Base-by-base conservation (phyloP, 1,139 yeast species). In the Saccharomyces hybrid region DNA sequence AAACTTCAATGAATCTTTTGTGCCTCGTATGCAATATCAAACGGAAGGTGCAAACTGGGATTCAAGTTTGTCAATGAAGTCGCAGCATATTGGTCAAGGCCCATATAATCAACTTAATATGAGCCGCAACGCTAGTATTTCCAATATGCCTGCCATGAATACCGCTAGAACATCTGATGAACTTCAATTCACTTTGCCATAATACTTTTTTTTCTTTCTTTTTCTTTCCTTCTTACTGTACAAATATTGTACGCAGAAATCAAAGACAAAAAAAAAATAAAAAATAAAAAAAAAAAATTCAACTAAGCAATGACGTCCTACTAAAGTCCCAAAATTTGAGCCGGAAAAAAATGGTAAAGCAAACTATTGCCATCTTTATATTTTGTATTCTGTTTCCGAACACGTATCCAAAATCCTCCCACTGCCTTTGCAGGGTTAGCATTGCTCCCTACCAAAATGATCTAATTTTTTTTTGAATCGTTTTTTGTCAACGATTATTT, bases 81-180 rank as follows among this genome's bases (percentile, higher is more conserved):
- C 44, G 3, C 44, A 38, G 7, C 44, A 38, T 13, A 38, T 38
- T 9, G 44, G 44, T 6, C 44, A 16, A 38, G 44, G 44, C 7
- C 25, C 44, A 4, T 38, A 38, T 6, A 38, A 11, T 20, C 25
- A 38, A 14, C 2, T 16, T 4, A 38, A 11, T 38, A 8, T 16
- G n/a, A 9, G 44, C 11, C 44, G 44, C 26, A 16, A 16, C n/a
- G 44, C 25, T 4, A 38, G 44, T 14, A 25, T 16, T 38, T 38
- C 44, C 25, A 38, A 38, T 38, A 38, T 38, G 25, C 44, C 44
- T 16, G 5, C 25, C 25, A 38, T 38, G 44, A 16, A 38, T 16
- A n/a, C 51, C 20, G 46, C 51, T 29, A 32, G 51, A 46, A 14
- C 47, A 34, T 27, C 53, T 14, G 31, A 38, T 3, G 44, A 38